Percentiles rank a stretch among this genome's conserved stretches.
Conservation (phyloP, 208 protist species). For the Balamuthia mandrillaris region DNA sequence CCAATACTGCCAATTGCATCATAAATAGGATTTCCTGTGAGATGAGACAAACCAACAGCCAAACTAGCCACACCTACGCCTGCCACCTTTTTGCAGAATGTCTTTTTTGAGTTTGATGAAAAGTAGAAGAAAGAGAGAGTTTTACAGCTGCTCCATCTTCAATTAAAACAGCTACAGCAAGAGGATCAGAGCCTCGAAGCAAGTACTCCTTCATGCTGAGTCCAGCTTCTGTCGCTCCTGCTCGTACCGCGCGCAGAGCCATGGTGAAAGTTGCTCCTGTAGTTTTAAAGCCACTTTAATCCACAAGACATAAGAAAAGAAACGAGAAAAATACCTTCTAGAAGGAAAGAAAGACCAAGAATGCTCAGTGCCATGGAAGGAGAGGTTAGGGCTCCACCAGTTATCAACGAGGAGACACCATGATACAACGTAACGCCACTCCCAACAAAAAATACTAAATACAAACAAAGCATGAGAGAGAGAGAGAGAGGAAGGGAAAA, state of each 20-base stretch:
- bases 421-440: background rate
- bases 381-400: background rate
- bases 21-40: background rate
- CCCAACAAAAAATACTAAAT: background rate
- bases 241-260: background rate
- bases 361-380: too few species aligned
- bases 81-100: background rate
- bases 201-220: slow-evolving; percentile 33
- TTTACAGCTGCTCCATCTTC: slow-evolving; percentile 10
- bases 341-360: background rate
- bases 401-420: background rate
- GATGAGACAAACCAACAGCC: background rate
- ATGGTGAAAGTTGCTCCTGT: background rate
- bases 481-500: background rate
- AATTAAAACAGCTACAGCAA: slow-evolving; percentile 5
- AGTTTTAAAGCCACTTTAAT: background rate
- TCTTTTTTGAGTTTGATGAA: background rate
- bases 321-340: background rate
- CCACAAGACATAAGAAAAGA: background rate
- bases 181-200: background rate
- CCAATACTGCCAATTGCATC: background rate
- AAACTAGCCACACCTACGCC: background rate
- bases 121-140: background rate
- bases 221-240: background rate
- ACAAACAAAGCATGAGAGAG: background rate